Conservation (phyloP, 768 basidiomycete species). For the Peribolospora baueri region DNA sequence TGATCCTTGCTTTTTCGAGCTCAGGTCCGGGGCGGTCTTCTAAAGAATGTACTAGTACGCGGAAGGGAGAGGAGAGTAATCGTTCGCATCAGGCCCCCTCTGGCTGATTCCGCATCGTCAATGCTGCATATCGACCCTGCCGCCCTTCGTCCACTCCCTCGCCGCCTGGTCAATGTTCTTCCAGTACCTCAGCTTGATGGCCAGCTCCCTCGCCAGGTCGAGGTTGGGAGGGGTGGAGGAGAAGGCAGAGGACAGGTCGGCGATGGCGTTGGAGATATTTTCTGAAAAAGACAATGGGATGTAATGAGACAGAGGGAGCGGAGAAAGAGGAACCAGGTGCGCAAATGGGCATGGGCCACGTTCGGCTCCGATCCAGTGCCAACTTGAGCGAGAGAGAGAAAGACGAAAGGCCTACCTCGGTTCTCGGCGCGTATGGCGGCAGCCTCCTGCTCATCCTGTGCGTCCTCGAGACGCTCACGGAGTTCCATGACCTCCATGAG, state of each 20-base stretch:
- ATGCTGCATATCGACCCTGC: conserved; percentile 9
- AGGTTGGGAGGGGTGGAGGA: conserved; percentile 10
- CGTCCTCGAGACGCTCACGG: conserved; percentile 22
- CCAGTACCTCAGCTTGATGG: conserved; percentile 20
- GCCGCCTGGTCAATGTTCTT: conserved; percentile 19
- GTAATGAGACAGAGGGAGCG: too few relatives aligned
- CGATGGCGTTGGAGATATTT: conserved; percentile 14
- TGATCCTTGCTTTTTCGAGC: too few relatives aligned
- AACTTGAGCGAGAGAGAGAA: not conserved
- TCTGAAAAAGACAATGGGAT: conserved; percentile 7
- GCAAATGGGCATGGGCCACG: too few relatives aligned
- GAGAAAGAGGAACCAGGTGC: too few relatives aligned
- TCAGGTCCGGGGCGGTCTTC: too few relatives aligned
- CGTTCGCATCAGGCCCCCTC: too few relatives aligned
- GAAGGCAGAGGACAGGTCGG: conserved; percentile 13
- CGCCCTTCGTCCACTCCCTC: conserved; percentile 17
- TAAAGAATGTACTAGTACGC: too few relatives aligned
- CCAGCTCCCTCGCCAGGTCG: conserved; percentile 16
- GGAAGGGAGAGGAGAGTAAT: too few relatives aligned
- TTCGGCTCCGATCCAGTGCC: too few relatives aligned
- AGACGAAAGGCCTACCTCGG: conserved; percentile 13
- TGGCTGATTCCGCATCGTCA: not conserved
- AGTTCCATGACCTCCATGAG: conserved; percentile 23
- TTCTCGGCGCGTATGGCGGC: conserved; percentile 16
- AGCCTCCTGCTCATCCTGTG: conserved; percentile 17